Evolutionary conservation across 2,329 filamentous ascomycete species (phyloP), one percentile per base, ranked within the genome.

Genomic region (Acephala macrosclerotiorum): DNA sequence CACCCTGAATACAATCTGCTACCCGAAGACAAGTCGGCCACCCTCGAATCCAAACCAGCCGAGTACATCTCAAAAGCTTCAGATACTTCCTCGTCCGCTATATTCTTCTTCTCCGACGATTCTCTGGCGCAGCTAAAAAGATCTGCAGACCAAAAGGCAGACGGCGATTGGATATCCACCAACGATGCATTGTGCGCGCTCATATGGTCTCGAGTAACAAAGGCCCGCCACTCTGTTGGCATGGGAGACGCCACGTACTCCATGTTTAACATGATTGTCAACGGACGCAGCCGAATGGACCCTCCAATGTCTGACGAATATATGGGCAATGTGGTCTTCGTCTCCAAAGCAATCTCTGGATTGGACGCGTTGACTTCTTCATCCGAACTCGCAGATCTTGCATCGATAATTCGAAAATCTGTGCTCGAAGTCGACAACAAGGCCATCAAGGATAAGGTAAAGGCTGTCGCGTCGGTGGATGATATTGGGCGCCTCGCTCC

Each of bases 221-320:
- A 33, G 18, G 58, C 58, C 14, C 40, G 58, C 18, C 42, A 22
- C 18, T 14, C 45, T 11, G 20, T 49, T 20, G 45, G 45, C 7
- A 42, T 40, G n/a, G 25, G 29, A 9, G 58, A 60, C 40, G 58
- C 45, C 12, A 29, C 26, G 20, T 60, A 47, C 22, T 47, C 58
- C 9, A 60, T 60, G 58, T 60, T 60, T 22, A 60, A 60, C 9
- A 60, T 60, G 58, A 47, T 47, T 35, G 58, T 60, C 14, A 51
- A 60, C 26, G 58, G 58, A 5, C 58, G 58, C 14, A 38, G 42
- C 11, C n/a, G 42, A 60, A 45, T 60, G 38, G 42, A 51, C 4
- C 58, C 58, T 33, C 58, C 40, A 6, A 20, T 60, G 42, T 22
- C 58, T 20, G 29, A 40, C 14, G 58, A 60, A 29, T 60, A 60